phyloP scores from a whole-genome alignment of 805 yeast genomes.

The Starmera quercuum region DNA sequence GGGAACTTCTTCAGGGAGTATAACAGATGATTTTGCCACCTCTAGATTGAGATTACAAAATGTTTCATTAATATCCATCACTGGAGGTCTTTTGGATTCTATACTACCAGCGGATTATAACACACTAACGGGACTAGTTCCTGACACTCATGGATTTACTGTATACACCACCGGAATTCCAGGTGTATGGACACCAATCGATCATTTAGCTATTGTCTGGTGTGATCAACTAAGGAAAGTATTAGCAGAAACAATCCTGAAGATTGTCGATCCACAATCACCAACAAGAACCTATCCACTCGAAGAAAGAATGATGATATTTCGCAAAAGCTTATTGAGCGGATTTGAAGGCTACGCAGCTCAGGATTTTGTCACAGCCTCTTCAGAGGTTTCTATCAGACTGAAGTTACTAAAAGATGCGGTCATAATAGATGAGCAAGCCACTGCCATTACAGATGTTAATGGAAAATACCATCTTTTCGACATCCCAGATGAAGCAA shows the following conservation, averaged over 20 bases:
- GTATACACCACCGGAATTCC: slow-evolving; percentile 84
- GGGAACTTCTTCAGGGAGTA: slow-evolving; percentile 32
- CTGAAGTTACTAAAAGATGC: neutral
- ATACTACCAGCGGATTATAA: slow-evolving; percentile 90
- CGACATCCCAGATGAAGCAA: neutral
- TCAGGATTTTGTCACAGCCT: slow-evolving; percentile 14
- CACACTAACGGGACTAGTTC: slow-evolving; percentile 60
- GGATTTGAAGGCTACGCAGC: slow-evolving; percentile 45
- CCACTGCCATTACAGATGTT: neutral
- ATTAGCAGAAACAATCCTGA: slow-evolving; percentile 51
- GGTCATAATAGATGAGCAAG: neutral
- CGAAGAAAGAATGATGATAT: slow-evolving; percentile 47
- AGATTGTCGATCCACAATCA: slow-evolving; percentile 42
- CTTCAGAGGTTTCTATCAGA: neutral
- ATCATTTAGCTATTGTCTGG: slow-evolving; percentile 95
- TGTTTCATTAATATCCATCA: slow-evolving; percentile 71
- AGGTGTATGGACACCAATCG: slow-evolving; percentile 87
- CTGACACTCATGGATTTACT: slow-evolving; percentile 70
- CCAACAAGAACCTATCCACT: slow-evolving; percentile 46
- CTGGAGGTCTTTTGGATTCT: slow-evolving; percentile 79
- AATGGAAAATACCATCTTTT: slow-evolving; percentile 3
- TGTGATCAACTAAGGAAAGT: slow-evolving; percentile 76
- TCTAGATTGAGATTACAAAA: slow-evolving; percentile 43
- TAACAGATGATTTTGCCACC: slow-evolving; percentile 19
- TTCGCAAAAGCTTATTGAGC: slow-evolving; percentile 37